Base-by-base conservation (phyloP, 495 filamentous ascomycete genomes). In the Daldinia caldariorum region DNA sequence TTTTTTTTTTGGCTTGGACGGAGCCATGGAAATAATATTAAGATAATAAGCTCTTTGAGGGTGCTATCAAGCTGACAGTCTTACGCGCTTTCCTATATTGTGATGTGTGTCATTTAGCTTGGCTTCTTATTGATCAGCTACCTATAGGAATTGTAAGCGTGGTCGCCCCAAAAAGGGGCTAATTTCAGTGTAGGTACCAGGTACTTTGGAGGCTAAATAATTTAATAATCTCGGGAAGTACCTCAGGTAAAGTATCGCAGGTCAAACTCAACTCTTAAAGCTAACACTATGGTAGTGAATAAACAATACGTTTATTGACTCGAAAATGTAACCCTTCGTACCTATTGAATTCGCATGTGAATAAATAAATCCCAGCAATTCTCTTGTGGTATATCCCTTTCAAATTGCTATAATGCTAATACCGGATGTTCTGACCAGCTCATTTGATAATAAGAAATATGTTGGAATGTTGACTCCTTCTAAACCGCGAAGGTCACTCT, bases 401-500 rank as follows among this genome's bases (percentile, higher is more conserved):
- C 16, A 50, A 3, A 14, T 58, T 35, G 13, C 0, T 50, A 31
- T 16, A 20, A 9, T 41, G 31, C 13, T 6, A 16, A 49, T n/a
- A 18, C 13, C 32, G 53, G 31, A 31, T 35, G 13, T 16, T 60
- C 7, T 8, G 16, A 35, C 16, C 34, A 29, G n/a, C 8, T 58
- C 12, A 4, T 35, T 22, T 18, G 12, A 16, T 14, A 4, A n/a
- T 37, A 37, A 6, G 43, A 22, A 12, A 29, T n/a, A 13, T 16
- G 13, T 29, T 16, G n/a, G 34, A 8, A 13, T 51, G 4, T 6
- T 34, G 5, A n/a, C 31, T n/a, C 14, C 43, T 3, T 8, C 34
- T 50, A 72, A 2, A 35, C 60, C 16, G 61, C 61, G 50, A 69
- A 72, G 1, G 66, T 50, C 6, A 72, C 65, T 22, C 61, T 60